Conservation (phyloP, 2,329 filamentous ascomycete genomes). For the Hypomyces rosellus region DNA sequence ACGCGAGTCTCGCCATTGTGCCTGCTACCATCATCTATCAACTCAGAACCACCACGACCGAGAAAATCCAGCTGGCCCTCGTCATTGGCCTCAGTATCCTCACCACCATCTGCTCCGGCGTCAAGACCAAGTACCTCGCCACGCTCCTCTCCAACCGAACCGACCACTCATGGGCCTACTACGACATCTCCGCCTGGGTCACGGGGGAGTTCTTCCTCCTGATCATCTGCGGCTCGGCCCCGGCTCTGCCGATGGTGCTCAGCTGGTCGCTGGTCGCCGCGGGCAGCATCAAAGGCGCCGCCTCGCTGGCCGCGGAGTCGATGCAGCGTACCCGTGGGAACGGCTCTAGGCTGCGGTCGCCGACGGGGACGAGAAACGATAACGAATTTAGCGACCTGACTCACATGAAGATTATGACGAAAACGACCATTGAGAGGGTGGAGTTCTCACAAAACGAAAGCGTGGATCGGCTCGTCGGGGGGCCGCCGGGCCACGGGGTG, state of each 20-base stretch:
- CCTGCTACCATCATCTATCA: constrained; percentile 50
- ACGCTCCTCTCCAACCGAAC: constrained; percentile 17
- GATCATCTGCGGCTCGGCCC: constrained; percentile 18
- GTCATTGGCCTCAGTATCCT: constrained; percentile 19
- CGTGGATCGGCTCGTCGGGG: constrained; percentile 10
- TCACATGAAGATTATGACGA: constrained; percentile 13
- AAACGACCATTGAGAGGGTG: constrained; percentile 13
- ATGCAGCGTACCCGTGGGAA: constrained; percentile 3
- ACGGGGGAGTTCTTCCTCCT: constrained; percentile 20
- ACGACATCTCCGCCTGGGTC: constrained; percentile 18
- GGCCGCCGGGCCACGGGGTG: constrained; percentile 7
- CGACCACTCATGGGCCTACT: constrained; percentile 18
- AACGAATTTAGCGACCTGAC: constrained; percentile 10
- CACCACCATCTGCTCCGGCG: constrained; percentile 18
- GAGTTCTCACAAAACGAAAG: constrained; percentile 2
- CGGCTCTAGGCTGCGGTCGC: constrained; percentile 4
- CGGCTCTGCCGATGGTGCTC: constrained; percentile 15
- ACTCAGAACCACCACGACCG: constrained; percentile 70
- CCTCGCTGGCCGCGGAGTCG: background rate
- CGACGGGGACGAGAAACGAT: constrained; percentile 3
- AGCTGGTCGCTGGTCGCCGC: constrained; percentile 9
- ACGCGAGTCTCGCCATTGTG: constrained; percentile 18
- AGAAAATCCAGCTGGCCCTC: constrained; percentile 58
- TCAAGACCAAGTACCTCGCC: constrained; percentile 19
- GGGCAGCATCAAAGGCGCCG: constrained; percentile 1